Base-by-base conservation (phyloP, 1,139 yeast genomes). In the Kazachstania sp. region DNA sequence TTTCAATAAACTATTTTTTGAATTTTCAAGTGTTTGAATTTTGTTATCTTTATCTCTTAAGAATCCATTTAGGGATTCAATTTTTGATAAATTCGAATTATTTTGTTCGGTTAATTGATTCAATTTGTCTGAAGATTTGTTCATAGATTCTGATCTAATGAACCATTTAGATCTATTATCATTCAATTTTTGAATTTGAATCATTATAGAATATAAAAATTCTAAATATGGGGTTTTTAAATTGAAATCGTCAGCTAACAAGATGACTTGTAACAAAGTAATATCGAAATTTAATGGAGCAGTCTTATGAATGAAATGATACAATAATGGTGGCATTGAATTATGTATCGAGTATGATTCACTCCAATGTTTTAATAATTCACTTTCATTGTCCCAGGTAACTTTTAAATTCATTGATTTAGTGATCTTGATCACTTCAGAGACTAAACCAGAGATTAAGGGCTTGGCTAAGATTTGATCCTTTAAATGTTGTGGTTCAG, bases 161-260 rank as follows among this genome's bases (percentile, higher is more conserved):
- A 58, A 71, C 60, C 63, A 69, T 51, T 58, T 57, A 49, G 69
- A 73, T 51, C 52, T 59, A 26, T 71, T 71, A 54, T 46, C 53
- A 48, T 79, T 82, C 43, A 81, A 63, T 52, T 74, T 76, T 47
- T 72, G 72, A 48, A 73, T 74, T 61, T 85, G 94, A 54, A 86
- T 79, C 73, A 85, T 71, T 49, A 83, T 77, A 2, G 95, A 86
- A 62, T 86, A 88, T 50, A 86, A 69, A 56, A 86, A 86, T 66
- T 88, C 96, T 65, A 88, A 72, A 63, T 88, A 88, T 3, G 96
- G 96, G 1, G 95, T 85, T 61, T 85, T 81, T 47, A 87, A 80
- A 43, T 84, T 83, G 59, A 77, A 78, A 63, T 86, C 95, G 66
- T 87, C 95, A 18, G 94, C 95, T 51, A 86, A 70, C 46, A 88